A percentile compares a stretch with the other conserved stretches of the same genome.
phyloP scores from a whole-genome alignment of 768 basidiomycete genomes.

The Botryobasidium botryosum region DNA sequence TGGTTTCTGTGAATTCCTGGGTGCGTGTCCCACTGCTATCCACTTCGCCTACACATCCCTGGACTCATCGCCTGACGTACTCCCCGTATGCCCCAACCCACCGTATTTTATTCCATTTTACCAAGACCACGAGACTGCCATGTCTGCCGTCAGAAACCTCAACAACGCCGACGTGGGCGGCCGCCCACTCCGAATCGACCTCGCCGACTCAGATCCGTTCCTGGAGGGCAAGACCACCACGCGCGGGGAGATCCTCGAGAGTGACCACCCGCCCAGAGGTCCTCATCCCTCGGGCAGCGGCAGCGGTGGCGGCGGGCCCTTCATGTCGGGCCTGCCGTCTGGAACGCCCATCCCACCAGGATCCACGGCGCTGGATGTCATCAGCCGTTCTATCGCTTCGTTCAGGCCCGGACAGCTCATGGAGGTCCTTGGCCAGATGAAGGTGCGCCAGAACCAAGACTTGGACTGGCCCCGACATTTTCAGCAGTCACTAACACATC shows the following conservation, averaged over 20 bases:
- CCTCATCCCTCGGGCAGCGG: no score
- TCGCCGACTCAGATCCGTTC: conserved; percentile 85
- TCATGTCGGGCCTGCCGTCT: conserved; percentile 51
- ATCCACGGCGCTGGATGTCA: conserved; percentile 56
- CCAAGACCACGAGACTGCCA: conserved; percentile 83
- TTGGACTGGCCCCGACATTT: conserved; percentile 3
- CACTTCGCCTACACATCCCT: conserved; percentile 10
- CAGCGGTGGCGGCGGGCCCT: conserved; percentile 19
- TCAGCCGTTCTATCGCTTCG: conserved; percentile 68
- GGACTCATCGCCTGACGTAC: conserved; percentile 4
- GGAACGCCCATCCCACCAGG: conserved; percentile 64
- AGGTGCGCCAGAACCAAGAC: conserved; percentile 39
- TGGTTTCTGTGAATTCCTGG: conserved; percentile 85
- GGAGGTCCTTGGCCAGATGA: conserved; percentile 95
- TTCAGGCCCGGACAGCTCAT: conserved; percentile 74
- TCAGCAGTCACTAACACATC: conserved; percentile 11
- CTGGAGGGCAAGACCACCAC: conserved; percentile 83
- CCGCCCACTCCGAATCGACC: conserved; percentile 80
- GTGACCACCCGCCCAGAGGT: neutral
- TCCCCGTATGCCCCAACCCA: conserved; percentile 18
- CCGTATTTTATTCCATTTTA: conserved; percentile 14
- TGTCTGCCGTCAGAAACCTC: conserved; percentile 89
- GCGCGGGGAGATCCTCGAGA: conserved; percentile 36
- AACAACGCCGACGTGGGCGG: conserved; percentile 88
- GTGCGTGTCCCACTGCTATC: conserved; percentile 34